These are phyloP conservation scores for Hypoxylon perforatum DNA, from an alignment of 495 filamentous ascomycete species.

Conservation along the genomic window DNA sequence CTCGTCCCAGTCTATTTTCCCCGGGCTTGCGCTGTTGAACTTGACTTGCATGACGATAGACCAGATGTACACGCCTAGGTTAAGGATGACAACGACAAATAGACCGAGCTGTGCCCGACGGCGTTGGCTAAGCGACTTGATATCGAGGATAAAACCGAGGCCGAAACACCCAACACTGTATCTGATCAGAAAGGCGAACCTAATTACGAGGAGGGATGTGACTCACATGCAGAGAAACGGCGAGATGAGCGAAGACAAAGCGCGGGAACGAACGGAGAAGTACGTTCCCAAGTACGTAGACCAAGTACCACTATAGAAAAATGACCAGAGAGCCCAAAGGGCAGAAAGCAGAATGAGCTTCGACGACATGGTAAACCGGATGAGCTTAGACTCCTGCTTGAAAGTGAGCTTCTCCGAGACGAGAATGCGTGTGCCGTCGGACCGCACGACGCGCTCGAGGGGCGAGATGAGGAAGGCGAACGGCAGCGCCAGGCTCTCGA, in stretches of 20 bases:
- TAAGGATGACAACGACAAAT: constrained; percentile 35
- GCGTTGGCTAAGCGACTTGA: constrained; percentile 35
- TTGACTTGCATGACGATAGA: constrained; percentile 35
- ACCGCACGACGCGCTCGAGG: constrained; percentile 58
- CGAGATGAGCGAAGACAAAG: constrained; percentile 46
- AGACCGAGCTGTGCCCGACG: constrained; percentile 36
- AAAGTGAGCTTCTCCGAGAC: constrained; percentile 46
- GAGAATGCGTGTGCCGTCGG: constrained; percentile 55
- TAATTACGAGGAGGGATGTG: not conserved
- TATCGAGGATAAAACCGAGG: constrained; percentile 38
- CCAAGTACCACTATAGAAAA: constrained; percentile 56
- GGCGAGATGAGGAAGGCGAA: constrained; percentile 58
- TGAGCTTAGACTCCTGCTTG: constrained; percentile 36
- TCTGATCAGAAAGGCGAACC: not conserved
- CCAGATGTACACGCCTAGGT: constrained; percentile 39
- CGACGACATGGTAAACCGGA: constrained; percentile 37
- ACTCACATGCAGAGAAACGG: constrained; percentile 40
- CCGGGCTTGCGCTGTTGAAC: constrained; percentile 28
- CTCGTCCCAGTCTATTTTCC: constrained; percentile 38
- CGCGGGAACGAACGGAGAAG: constrained; percentile 59
- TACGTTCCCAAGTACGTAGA: constrained; percentile 62
- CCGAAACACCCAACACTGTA: constrained; percentile 34
- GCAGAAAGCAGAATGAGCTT: constrained; percentile 38
- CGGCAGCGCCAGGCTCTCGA: constrained; percentile 48
- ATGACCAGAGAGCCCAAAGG: constrained; percentile 51